Base-by-base conservation (phyloP, 2,329 filamentous ascomycete species). In the Penicillium sumatraense region DNA sequence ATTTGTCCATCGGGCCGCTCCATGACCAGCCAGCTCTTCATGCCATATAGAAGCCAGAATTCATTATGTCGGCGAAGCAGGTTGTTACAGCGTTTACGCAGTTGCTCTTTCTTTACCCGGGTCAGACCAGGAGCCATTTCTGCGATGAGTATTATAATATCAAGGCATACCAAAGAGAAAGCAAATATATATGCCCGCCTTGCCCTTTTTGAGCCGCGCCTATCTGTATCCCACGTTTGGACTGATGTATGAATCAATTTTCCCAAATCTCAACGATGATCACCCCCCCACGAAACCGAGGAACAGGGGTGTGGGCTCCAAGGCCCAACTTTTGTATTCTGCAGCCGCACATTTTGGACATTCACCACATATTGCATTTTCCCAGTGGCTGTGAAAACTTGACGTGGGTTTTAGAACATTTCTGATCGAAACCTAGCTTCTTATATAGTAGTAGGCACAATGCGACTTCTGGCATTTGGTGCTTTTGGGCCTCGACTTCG, bases 21-120 rank as follows among this genome's bases (percentile, higher is more conserved):
- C 50, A 56, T 56, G 5, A 49, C 44, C 3, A 56, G 38, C 54
- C 45, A 56, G 40, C 49, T 56, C 31, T 49, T 52, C 6, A 56
- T 56, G n/a, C 31, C 27, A 31, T 56, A 56, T 36, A 52, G 26
- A 13, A 24, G 44, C 53, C 49, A 56, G 40, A 56, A 56, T n/a
- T 56, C 36, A 52, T 56, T 56, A 18, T 56, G 49, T 16, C 53
- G 44, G 8, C 53, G 53, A 13, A 56, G 38, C 21, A 56, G 23
- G 27, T 56, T 56, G 35, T 56, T 49, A 16, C 49, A 29, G 20
- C 53, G 53, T 29, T 56, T 56, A 9, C 49, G 53, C 9, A 56
- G 18, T 35, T 52, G 53, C 35, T 56, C 53, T 38, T 52, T 40
- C 26, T 56, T 51, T 5, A 56, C 49, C 7, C 53, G 53, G 42